These are phyloP conservation scores for Arthrinium phaeospermum DNA, from an alignment of 2,329 filamentous ascomycete species.

Conservation along the genomic window DNA sequence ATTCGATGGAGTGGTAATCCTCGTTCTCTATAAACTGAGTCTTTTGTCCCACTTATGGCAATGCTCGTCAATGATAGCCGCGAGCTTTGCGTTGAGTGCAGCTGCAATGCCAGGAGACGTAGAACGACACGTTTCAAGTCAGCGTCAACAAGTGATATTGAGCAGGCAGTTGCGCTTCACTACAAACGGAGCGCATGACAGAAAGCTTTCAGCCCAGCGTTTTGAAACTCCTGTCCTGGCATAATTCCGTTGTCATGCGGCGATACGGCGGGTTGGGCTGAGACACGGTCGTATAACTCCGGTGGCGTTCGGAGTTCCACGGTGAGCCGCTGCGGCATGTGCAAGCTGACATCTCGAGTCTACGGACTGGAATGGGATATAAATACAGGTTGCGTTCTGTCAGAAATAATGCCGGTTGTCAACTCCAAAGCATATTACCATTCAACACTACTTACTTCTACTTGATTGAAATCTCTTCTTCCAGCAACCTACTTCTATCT, in stretches of 20 bases:
- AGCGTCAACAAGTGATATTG: neutral
- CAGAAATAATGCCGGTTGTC: neutral
- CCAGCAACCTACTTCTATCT: neutral
- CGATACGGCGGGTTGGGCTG: neutral
- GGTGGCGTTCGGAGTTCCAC: constrained; percentile 15
- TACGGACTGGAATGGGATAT: neutral
- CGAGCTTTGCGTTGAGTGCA: neutral
- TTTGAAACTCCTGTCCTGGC: neutral
- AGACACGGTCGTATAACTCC: constrained; percentile 11
- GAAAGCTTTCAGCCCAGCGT: neutral
- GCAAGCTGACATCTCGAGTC: neutral
- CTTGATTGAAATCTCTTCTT: neutral
- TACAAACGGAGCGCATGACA: neutral
- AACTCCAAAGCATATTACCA: neutral
- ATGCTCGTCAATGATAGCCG: neutral
- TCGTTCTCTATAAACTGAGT: neutral
- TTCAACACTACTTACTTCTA: neutral
- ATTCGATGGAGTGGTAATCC: neutral
- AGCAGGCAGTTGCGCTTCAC: neutral
- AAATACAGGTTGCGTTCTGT: neutral
- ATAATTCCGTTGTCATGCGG: neutral
- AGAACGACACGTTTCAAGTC: neutral
- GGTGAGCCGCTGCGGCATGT: neutral
- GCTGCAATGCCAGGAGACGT: neutral
- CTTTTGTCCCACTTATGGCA: neutral